phyloP scores from a whole-genome alignment of 2,329 filamentous ascomycete genomes.

The Trichoderma endophyticum region DNA sequence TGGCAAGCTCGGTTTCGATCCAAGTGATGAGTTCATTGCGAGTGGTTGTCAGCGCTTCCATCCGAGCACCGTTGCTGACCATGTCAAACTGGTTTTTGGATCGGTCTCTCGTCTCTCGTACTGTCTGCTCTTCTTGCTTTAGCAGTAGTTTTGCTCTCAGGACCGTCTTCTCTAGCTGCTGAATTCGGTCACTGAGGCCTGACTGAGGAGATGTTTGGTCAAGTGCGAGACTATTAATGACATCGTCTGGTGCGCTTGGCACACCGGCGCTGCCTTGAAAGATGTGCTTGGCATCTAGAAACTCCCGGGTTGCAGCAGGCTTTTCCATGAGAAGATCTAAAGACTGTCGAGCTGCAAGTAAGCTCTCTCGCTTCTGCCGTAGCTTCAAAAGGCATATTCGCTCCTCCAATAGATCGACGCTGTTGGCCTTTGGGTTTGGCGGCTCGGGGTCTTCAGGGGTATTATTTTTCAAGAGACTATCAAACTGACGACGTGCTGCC shows the following conservation, averaged over 20 bases:
- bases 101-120: conserved; percentile 45
- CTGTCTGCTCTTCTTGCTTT: conserved; percentile 53
- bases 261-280: conserved; percentile 44
- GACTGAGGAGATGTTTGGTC: conserved; percentile 38
- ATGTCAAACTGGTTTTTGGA: conserved; percentile 36
- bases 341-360: conserved; percentile 50
- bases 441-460: conserved; percentile 22
- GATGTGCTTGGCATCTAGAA: conserved; percentile 48
- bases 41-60: conserved; percentile 54
- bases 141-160: conserved; percentile 57
- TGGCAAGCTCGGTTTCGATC: conserved; percentile 61
- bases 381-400: conserved; percentile 52
- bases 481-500: conserved; percentile 49
- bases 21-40: conserved; percentile 60
- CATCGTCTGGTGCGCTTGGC: conserved; percentile 50
- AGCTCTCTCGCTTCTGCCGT: conserved; percentile 48
- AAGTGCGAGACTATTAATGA: conserved; percentile 49
- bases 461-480: conserved; percentile 32
- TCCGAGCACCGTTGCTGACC: conserved; percentile 40
- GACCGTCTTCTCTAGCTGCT: conserved; percentile 55
- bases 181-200: conserved; percentile 47
- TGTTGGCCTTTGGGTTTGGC: conserved; percentile 20
- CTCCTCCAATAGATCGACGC: conserved; percentile 40
- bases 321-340: conserved; percentile 50
- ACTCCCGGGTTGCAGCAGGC: conserved; percentile 49